Percentiles rank a stretch among this genome's conserved stretches.
Evolutionary conservation across 2,329 filamentous ascomycete genomes (phyloP).

Genomic region (Claviceps sp.): DNA sequence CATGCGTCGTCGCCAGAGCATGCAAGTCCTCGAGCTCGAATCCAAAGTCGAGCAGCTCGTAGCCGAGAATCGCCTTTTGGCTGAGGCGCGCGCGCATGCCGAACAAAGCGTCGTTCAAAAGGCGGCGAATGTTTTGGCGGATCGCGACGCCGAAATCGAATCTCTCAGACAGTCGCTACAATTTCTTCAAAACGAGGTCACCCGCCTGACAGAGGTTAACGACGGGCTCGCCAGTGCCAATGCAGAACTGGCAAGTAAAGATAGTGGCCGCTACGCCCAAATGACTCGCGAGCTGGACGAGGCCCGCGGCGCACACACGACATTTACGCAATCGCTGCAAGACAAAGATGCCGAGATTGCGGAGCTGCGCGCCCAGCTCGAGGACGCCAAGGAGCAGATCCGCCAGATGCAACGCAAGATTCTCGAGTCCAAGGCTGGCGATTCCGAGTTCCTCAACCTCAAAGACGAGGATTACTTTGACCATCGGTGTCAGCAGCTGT

Average conservation of each 20-base stretch:
- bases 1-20: conserved; percentile 92
- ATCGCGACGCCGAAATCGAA: conserved; percentile 79
- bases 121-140: conserved; percentile 56
- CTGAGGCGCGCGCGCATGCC: conserved; percentile 55
- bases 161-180: conserved; percentile 65
- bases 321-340: conserved; percentile 52
- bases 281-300: conserved; percentile 56
- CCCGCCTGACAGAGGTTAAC: conserved; percentile 70
- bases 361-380: conserved; percentile 63
- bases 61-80: conserved; percentile 70
- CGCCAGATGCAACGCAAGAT: conserved; percentile 40
- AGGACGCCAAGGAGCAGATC: conserved; percentile 52
- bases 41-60: conserved; percentile 69
- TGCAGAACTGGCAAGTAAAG: conserved; percentile 59
- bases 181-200: conserved; percentile 70
- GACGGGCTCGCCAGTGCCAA: conserved; percentile 67
- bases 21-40: conserved; percentile 92
- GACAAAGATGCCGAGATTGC: conserved; percentile 78
- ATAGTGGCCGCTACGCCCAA: conserved; percentile 56
- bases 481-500: conserved; percentile 83
- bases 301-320: conserved; percentile 47
- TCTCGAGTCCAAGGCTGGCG: conserved; percentile 42
- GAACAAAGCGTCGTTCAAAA: conserved; percentile 54
- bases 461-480: conserved; percentile 94
- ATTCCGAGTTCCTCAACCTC: conserved; percentile 61